A percentile compares a stretch with the other conserved stretches of the same genome.
Conservation (phyloP, 2,329 filamentous ascomycete species). For the Aspergillus tubingensis region DNA sequence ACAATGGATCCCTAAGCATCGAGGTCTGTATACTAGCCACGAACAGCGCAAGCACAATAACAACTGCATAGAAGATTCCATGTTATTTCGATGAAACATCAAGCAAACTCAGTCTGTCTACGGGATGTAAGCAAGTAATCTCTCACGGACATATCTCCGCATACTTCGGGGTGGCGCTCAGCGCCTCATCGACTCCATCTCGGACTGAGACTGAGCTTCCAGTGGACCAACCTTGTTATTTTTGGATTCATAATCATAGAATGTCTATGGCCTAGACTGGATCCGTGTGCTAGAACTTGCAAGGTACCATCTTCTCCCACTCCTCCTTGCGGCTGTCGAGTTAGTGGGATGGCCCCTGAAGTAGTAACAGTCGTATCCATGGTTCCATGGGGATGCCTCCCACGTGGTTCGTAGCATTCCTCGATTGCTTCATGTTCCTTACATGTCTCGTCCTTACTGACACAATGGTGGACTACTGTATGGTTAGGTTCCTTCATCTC, state of each 20-base stretch:
- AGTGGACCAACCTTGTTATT: background rate
- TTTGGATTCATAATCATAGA: background rate
- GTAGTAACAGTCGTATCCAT: background rate
- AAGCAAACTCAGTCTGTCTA: too few relatives aligned
- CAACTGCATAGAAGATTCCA: too few relatives aligned
- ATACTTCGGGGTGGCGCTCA: background rate
- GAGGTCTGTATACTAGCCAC: too few relatives aligned
- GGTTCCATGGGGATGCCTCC: background rate
- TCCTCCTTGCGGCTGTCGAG: background rate
- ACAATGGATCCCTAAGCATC: too few relatives aligned
- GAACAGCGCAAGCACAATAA: too few relatives aligned
- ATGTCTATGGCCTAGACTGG: background rate
- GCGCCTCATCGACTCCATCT: background rate
- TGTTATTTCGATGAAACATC: too few relatives aligned
- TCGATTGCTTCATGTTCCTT: background rate
- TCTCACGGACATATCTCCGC: background rate
- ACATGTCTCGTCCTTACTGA: background rate
- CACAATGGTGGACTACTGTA: background rate
- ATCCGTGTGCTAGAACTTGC: background rate
- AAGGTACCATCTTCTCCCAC: background rate
- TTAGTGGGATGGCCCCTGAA: background rate
- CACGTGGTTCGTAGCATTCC: constrained; percentile 3
- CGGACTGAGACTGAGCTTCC: background rate
- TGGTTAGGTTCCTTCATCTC: background rate
- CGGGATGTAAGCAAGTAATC: too few relatives aligned